phyloP scores from a whole-genome alignment of 495 filamentous ascomycete genomes.

The Penicilliopsis zonata region DNA sequence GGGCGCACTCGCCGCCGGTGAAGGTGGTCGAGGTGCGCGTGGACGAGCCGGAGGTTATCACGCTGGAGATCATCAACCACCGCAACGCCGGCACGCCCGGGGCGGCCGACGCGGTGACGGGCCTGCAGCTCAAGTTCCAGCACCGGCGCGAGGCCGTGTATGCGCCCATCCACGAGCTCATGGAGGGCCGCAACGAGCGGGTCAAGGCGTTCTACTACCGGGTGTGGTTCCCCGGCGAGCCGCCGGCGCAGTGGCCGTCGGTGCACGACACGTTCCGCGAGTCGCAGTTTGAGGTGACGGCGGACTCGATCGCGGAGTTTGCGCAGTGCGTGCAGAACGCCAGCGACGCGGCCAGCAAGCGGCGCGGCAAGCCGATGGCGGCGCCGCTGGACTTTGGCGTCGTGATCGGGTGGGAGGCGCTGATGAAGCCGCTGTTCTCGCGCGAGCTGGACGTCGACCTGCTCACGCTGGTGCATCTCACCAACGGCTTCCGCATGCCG shows the following conservation, averaged over 20 bases:
- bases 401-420: slow-evolving; percentile 18
- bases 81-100: slow-evolving; percentile 85
- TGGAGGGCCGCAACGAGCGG: slow-evolving; percentile 70
- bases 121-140: slow-evolving; percentile 56
- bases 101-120: slow-evolving; percentile 60
- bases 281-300: slow-evolving; percentile 5
- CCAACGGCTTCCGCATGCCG: slow-evolving; percentile 16
- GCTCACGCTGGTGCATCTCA: slow-evolving; percentile 20
- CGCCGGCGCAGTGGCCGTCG: background rate
- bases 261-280: slow-evolving; percentile 42
- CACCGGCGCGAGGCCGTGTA: slow-evolving; percentile 68
- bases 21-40: slow-evolving; percentile 78
- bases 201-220: slow-evolving; percentile 89
- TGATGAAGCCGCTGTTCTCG: slow-evolving; percentile 15
- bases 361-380: too few relatives aligned
- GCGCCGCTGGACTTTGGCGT: slow-evolving; percentile 14
- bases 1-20: slow-evolving; percentile 51
- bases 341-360: too few relatives aligned
- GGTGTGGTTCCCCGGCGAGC: slow-evolving; percentile 76
- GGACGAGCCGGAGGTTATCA: too few relatives aligned
- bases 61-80: slow-evolving; percentile 70
- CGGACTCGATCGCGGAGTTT: slow-evolving; percentile 3
- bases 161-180: slow-evolving; percentile 71
- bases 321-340: background rate
- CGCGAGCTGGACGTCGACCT: slow-evolving; percentile 14